A percentile compares a stretch with the other conserved stretches of the same genome.
These are phyloP conservation scores for Pleurotus tuber-regium DNA, from an alignment of 768 basidiomycete species.

Conservation along the genomic window DNA sequence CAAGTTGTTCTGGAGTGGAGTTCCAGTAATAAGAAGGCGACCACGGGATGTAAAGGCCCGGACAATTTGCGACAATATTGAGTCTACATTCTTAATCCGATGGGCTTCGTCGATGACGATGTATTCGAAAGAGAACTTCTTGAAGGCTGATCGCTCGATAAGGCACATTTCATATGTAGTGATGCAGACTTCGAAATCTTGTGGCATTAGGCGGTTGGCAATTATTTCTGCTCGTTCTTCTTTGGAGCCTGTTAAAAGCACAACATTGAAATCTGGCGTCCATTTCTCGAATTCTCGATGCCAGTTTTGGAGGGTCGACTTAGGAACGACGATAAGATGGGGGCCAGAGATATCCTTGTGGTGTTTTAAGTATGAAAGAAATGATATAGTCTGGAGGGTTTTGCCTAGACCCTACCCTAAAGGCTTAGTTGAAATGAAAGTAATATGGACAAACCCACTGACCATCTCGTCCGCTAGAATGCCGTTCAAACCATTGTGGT, in stretches of 20 bases:
- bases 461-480: conserved; percentile 98
- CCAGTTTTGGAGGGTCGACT: conserved; percentile 98
- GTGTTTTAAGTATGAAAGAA: conserved; percentile 92
- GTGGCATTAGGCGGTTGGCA: conserved; percentile 71
- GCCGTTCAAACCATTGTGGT: conserved; percentile 95
- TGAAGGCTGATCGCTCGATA: conserved; percentile 88
- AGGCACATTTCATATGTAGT: conserved; percentile 97
- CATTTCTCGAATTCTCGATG: conserved; percentile 87
- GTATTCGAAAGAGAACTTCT: conserved; percentile 96
- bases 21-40: conserved; percentile 92
- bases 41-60: conserved; percentile 87
- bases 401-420: conserved; percentile 84
- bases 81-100: conserved; percentile 98
- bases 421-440: conserved; percentile 6
- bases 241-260: conserved; percentile 81
- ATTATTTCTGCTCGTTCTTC: conserved; percentile 88
- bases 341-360: conserved; percentile 74
- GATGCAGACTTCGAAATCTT: conserved; percentile 91
- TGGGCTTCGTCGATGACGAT: conserved; percentile 99
- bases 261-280: conserved; percentile 84
- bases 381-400: conserved; percentile 96
- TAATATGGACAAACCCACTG: conserved; percentile 13
- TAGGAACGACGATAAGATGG: conserved; percentile 97
- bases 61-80: conserved; percentile 92
- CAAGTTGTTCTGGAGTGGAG: conserved; percentile 94